These are phyloP conservation scores for Aspergillus candidus DNA, from an alignment of 2,329 filamentous ascomycete genomes.

Conservation along the genomic window DNA sequence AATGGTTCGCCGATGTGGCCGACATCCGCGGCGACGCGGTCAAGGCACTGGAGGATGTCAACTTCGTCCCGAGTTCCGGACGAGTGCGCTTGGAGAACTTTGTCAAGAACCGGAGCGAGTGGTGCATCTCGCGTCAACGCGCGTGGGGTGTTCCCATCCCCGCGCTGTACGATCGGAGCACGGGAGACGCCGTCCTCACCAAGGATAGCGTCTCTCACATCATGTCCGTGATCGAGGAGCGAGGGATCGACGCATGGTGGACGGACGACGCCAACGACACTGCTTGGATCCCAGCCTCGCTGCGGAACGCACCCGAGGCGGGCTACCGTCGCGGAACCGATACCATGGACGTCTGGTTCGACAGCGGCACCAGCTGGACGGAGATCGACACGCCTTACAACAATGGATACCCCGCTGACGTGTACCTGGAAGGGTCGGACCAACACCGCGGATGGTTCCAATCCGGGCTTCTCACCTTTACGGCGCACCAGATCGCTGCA, in stretches of 20 bases:
- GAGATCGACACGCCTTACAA: conserved; percentile 36
- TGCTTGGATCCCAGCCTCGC: conserved; percentile 65
- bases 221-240: conserved; percentile 66
- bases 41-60: conserved; percentile 61
- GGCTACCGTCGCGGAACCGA: conserved; percentile 72
- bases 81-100: conserved; percentile 75
- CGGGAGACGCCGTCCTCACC: conserved; percentile 70
- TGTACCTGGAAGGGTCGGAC: conserved; percentile 91
- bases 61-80: conserved; percentile 72
- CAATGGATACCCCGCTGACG: conserved; percentile 54
- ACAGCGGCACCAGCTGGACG: conserved; percentile 92
- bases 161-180: conserved; percentile 66
- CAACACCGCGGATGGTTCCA: conserved; percentile 99
- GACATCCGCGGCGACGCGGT: conserved; percentile 72
- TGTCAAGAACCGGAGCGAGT: conserved; percentile 80
- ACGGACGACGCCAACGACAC: conserved; percentile 69
- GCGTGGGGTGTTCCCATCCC: conserved; percentile 97
- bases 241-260: conserved; percentile 93
- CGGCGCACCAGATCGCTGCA: conserved; percentile 52
- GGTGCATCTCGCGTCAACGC: conserved; percentile 95
- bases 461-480: conserved; percentile 81
- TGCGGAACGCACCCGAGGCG: conserved; percentile 43
- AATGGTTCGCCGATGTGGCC: conserved; percentile 95
- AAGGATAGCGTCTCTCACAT: conserved; percentile 77
- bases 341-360: conserved; percentile 99